Evolutionary conservation across 2,329 filamentous ascomycete species (phyloP).

Genomic region (Phaeosphaeriaceae sp.): DNA sequence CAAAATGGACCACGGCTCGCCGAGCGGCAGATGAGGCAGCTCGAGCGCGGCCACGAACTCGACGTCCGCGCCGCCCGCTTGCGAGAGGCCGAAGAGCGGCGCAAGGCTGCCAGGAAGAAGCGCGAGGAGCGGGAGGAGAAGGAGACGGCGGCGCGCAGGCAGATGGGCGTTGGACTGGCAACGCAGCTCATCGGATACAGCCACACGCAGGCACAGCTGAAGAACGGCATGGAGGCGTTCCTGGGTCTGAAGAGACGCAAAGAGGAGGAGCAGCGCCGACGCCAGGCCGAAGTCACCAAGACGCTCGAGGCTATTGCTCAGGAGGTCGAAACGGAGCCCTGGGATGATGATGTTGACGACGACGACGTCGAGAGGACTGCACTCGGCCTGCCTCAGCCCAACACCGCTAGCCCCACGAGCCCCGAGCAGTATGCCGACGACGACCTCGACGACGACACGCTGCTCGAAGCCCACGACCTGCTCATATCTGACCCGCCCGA

Average conservation of each 20-base stretch:
- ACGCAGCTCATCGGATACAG: slow-evolving; percentile 50
- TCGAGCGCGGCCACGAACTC: slow-evolving; percentile 40
- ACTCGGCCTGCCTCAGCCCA: slow-evolving; percentile 25
- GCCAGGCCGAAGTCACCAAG: slow-evolving; percentile 25
- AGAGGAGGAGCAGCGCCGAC: slow-evolving; percentile 26
- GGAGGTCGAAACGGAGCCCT: slow-evolving; percentile 39
- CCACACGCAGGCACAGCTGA: slow-evolving; percentile 46
- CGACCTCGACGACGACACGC: slow-evolving; percentile 42
- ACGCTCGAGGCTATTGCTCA: slow-evolving; percentile 31
- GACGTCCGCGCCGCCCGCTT: slow-evolving; percentile 41
- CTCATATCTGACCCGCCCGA: slow-evolving; percentile 35
- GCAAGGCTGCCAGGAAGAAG: slow-evolving; percentile 38
- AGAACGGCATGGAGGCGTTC: slow-evolving; percentile 48
- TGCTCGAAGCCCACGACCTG: slow-evolving; percentile 38
- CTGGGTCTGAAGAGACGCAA: slow-evolving; percentile 35
- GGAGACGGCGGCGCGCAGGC: slow-evolving; percentile 35
- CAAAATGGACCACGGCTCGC: slow-evolving; percentile 34
- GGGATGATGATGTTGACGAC: slow-evolving; percentile 35
- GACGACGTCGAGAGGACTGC: slow-evolving; percentile 15
- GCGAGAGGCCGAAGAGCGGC: slow-evolving; percentile 42
- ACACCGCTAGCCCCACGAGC: slow-evolving; percentile 7
- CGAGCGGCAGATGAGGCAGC: slow-evolving; percentile 35
- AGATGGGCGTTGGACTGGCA: slow-evolving; percentile 44
- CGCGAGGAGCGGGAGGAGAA: slow-evolving; percentile 41
- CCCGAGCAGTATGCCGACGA: slow-evolving; percentile 29